Evolutionary conservation across 1,284 basidiomycete genomes (phyloP), one percentile per base, ranked within the genome.

Genomic region (Malassezia brasiliensis): DNA sequence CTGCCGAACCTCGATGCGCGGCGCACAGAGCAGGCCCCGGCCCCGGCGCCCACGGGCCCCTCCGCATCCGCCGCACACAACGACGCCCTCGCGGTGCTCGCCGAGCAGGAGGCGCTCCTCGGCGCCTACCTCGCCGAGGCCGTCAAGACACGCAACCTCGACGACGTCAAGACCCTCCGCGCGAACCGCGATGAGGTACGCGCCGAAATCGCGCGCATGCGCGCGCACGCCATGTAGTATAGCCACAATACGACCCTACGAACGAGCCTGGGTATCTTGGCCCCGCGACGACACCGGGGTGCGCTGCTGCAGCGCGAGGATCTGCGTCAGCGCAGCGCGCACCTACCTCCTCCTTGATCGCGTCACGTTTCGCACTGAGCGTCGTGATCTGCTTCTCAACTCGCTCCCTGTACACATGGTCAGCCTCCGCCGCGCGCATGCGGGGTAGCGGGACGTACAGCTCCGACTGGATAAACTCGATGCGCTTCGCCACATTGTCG

Each of bases 381-480:
- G 48, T 25, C 12, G 50, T 30, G 25, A 56, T 31, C 20, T 52
- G 42, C 8, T 40, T 20, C 19, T 60, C 59, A 6, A 56, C 59
- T 5, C 59, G 54, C n/a, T 51, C 32, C 15, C 52, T 59, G 28
- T 3, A 6, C 12, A 17, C 22, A 38, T 19, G 40, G 40, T 45
- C 12, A 45, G 25, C 19, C 9, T 45, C 8, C 5, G 4, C 15
- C 20, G 10, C 42, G 19, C 15, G 17, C 17, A 14, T 10, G 34
- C 11, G 12, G 11, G 17, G n/a, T 31, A 9, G 3, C 25, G 2
- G 20, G 5, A 79, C 86, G 57, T 59, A 96, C 91, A 94, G 88
- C 76, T 98, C 91, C 47, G 82, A 78, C 50, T 79, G 80, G 71
- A 98, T 96, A 76, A 90, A 96, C 59, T 90, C 88, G 37, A 98